Conservation (phyloP, 2,329 filamentous ascomycete species). For the Cordyceps javanica region DNA sequence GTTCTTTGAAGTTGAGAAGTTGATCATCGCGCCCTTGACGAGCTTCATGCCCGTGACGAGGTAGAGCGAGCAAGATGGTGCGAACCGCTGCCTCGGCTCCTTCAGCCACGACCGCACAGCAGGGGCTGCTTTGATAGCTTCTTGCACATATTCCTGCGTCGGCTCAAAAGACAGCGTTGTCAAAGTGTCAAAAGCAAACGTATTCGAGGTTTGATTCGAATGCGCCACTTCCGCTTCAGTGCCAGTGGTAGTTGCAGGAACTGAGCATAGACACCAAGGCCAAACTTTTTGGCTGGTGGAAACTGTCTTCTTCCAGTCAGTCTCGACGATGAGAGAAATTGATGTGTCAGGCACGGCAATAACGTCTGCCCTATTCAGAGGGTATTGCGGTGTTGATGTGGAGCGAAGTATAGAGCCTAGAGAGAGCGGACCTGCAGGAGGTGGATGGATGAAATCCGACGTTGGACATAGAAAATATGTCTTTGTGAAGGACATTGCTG, state of each 20-base stretch:
- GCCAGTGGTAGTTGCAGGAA: constrained; percentile 24
- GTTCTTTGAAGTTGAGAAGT: constrained; percentile 20
- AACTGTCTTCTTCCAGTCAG: constrained; percentile 24
- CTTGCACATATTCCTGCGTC: constrained; percentile 21
- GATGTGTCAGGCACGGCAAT: constrained; percentile 15
- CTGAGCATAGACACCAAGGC: constrained; percentile 23
- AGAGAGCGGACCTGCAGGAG: constrained; percentile 22
- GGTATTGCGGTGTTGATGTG: constrained; percentile 22
- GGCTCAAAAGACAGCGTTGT: constrained; percentile 24
- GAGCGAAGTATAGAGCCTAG: constrained; percentile 25
- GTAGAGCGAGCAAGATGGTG: constrained; percentile 18
- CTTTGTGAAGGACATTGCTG: constrained; percentile 19
- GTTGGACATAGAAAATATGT: constrained; percentile 24
- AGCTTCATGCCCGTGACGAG: constrained; percentile 24
- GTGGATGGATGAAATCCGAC: constrained; percentile 23
- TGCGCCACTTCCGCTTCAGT: constrained; percentile 20
- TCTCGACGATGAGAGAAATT: constrained; percentile 16
- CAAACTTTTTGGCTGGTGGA: constrained; percentile 18
- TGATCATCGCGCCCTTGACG: constrained; percentile 23
- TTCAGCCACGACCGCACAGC: constrained; percentile 22
- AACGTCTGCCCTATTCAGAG: constrained; percentile 20
- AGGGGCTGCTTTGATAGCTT: constrained; percentile 21
- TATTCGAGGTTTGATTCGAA: constrained; percentile 17
- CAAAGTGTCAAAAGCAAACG: constrained; percentile 22
- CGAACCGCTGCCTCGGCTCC: constrained; percentile 22